A percentile compares a stretch with the other conserved stretches of the same genome.
phyloP scores from a whole-genome alignment of 371 early-diverging fungal genomes.

The Mortierella sp. region DNA sequence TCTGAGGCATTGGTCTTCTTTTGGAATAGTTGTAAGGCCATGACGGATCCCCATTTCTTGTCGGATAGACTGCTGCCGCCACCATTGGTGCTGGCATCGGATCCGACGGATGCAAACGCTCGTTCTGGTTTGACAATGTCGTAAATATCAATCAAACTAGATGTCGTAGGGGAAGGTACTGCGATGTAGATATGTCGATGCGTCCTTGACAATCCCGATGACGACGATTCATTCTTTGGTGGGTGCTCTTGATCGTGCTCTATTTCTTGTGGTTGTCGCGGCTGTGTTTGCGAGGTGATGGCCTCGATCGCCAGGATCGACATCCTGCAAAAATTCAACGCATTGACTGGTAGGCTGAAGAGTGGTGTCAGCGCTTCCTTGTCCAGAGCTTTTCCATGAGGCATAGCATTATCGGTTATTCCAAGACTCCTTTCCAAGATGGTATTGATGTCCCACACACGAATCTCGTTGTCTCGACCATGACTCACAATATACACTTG shows the following conservation, averaged over 20 bases:
- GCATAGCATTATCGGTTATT: neutral
- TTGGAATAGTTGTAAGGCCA: conserved; percentile 38
- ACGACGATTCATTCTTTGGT: neutral
- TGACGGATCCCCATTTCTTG: conserved; percentile 41
- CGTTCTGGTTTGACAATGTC: conserved; percentile 47
- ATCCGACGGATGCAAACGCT: conserved; percentile 29
- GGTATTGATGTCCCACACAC: conserved; percentile 44
- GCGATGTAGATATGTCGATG: conserved; percentile 42
- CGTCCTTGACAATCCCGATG: conserved; percentile 1
- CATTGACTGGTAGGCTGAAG: conserved; percentile 51
- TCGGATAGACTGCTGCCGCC: neutral
- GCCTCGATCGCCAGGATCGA: conserved; percentile 21
- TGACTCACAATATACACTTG: conserved; percentile 35
- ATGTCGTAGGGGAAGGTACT: conserved; percentile 37
- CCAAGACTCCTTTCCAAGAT: conserved; percentile 16
- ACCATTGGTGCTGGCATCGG: neutral
- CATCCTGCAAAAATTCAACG: conserved; percentile 54
- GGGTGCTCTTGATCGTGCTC: neutral
- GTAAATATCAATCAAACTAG: conserved; percentile 38
- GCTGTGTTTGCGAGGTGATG: neutral
- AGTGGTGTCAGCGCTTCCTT: conserved; percentile 3
- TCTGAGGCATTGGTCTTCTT: neutral
- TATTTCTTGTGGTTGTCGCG: neutral
- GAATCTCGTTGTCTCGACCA: conserved; percentile 51
- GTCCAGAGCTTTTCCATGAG: neutral